Evolutionary conservation across 2,329 filamentous ascomycete species (phyloP).

Genomic region (Cercospora nicotianae): DNA sequence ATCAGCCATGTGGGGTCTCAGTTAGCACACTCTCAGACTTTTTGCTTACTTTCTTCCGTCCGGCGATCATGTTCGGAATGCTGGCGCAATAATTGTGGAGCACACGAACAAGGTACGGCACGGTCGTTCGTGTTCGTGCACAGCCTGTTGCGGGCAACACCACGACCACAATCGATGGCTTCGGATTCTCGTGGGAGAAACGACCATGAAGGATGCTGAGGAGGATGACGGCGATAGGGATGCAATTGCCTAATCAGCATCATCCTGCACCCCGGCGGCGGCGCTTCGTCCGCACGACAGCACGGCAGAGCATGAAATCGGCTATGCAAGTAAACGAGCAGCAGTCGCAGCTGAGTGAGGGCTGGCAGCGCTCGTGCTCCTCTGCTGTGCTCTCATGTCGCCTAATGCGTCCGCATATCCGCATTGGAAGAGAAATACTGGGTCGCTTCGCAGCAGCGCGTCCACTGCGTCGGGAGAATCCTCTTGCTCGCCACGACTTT

Average conservation of each 20-base stretch:
- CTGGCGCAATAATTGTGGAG: constrained; percentile 16
- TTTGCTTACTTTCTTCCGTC: neutral
- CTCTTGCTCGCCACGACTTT: constrained; percentile 3
- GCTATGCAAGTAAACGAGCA: constrained; percentile 19
- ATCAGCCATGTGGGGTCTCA: constrained; percentile 17
- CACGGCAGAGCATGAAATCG: constrained; percentile 11
- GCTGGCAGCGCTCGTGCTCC: neutral
- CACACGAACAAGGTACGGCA: neutral
- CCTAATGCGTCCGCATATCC: neutral
- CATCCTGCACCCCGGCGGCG: neutral
- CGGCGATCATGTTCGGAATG: constrained; percentile 13
- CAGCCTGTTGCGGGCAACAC: neutral
- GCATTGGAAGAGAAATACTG: neutral
- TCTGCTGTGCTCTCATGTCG: neutral
- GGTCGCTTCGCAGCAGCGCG: neutral
- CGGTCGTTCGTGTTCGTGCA: constrained; percentile 1
- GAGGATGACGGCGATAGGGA: neutral
- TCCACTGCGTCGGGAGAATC: neutral
- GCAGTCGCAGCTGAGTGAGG: neutral
- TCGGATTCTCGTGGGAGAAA: neutral
- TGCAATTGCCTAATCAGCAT: neutral
- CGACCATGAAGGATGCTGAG: neutral
- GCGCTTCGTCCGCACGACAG: neutral
- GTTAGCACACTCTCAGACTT: neutral
- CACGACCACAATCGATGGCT: neutral